Evolutionary conservation across 1,284 basidiomycete species (phyloP).

Genomic region (Sanghuangporus weigelae): DNA sequence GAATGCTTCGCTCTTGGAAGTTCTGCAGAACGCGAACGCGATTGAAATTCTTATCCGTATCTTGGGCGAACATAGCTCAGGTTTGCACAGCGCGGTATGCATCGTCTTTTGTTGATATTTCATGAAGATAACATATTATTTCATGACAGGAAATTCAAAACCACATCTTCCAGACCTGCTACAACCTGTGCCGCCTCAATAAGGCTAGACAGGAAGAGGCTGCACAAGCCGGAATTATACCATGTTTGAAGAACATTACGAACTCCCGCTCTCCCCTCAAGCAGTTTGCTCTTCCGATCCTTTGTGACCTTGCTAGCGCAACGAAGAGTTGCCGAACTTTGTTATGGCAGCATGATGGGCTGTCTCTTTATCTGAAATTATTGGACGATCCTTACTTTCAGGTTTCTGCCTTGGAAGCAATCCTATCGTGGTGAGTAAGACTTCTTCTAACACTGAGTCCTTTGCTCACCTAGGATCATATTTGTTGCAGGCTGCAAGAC

Average conservation of each 20-base stretch:
- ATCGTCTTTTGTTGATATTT: neutral
- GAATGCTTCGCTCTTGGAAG: slow-evolving; percentile 84
- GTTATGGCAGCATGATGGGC: slow-evolving; percentile 85
- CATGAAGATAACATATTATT: neutral
- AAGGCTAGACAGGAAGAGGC: slow-evolving; percentile 95
- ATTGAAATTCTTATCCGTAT: slow-evolving; percentile 87
- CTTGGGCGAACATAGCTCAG: slow-evolving; percentile 75
- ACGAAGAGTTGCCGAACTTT: slow-evolving; percentile 86
- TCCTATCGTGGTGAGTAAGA: slow-evolving; percentile 70
- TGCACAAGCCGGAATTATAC: slow-evolving; percentile 90
- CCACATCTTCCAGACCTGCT: slow-evolving; percentile 92
- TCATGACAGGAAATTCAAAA: slow-evolving; percentile 80
- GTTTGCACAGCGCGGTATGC: slow-evolving; percentile 77
- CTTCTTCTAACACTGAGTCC: neutral
- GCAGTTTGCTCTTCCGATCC: slow-evolving; percentile 93
- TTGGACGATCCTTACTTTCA: slow-evolving; percentile 95
- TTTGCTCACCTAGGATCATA: neutral
- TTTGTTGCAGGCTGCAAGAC: slow-evolving; percentile 75
- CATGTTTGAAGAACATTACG: slow-evolving; percentile 84
- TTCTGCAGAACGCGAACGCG: slow-evolving; percentile 93
- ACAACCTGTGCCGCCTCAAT: slow-evolving; percentile 91
- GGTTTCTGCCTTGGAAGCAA: slow-evolving; percentile 86
- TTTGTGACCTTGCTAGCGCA: slow-evolving; percentile 92
- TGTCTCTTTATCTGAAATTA: slow-evolving; percentile 78
- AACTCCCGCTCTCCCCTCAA: slow-evolving; percentile 86